Conservation (phyloP, 345 rosid species). For the Gossypium australe region DNA sequence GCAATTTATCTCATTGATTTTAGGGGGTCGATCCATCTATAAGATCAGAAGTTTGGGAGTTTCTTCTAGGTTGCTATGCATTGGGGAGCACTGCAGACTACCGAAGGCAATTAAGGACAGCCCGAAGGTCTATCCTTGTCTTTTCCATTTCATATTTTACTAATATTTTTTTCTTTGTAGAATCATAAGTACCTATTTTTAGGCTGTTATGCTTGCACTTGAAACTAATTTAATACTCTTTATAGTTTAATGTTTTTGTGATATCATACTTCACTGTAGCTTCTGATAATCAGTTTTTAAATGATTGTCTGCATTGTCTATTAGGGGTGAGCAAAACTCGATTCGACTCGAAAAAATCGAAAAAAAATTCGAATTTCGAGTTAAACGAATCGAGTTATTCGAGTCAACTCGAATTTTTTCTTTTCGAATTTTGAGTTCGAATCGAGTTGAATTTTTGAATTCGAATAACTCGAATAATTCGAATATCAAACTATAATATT, state of each 20-base stretch:
- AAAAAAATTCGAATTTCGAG: no score
- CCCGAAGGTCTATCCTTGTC: conserved; percentile 53
- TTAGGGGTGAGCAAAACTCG: neutral
- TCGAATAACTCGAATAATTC: no score
- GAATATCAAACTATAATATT: no score
- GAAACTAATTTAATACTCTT: conserved; percentile 5
- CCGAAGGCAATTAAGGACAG: conserved; percentile 62
- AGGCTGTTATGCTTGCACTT: conserved; percentile 8
- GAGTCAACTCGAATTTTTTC: no score
- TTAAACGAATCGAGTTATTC: no score
- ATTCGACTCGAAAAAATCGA: no score
- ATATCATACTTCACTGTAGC: neutral
- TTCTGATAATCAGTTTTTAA: neutral
- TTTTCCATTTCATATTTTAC: conserved; percentile 6
- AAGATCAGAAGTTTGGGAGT: conserved; percentile 93
- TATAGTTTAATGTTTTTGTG: neutral
- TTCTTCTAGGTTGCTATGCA: conserved; percentile 83
- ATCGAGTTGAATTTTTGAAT: no score
- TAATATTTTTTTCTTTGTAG: neutral
- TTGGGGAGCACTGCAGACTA: conserved; percentile 73
- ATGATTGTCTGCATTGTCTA: neutral
- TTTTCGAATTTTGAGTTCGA: no score
- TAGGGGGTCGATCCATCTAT: conserved; percentile 92
- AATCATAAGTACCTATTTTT: conserved; percentile 4
- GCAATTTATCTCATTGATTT: conserved; percentile 10